Conservation (phyloP, 306 rosid genomes). For the Cyamopsis tetragonoloba region DNA sequence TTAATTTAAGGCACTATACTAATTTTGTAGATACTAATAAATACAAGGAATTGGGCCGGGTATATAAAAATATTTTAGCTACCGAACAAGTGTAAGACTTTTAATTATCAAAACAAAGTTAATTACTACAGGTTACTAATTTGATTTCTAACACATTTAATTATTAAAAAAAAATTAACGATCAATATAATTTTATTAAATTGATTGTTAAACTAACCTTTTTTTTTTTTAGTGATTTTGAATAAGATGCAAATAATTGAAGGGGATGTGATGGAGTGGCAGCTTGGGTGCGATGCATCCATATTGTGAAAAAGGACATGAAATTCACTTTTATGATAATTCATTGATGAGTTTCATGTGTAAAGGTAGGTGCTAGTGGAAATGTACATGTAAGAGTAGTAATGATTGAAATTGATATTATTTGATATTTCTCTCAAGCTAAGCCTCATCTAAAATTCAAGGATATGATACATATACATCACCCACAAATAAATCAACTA, state of each 20-base stretch:
- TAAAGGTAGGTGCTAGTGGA: background rate
- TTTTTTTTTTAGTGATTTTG: background rate
- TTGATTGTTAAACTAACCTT: too few species aligned
- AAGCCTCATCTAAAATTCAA: conserved; percentile 22
- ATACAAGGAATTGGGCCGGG: too few species aligned
- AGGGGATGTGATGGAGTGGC: conserved; percentile 5
- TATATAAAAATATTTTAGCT: too few species aligned
- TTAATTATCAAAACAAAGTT: too few species aligned
- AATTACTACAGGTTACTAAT: too few species aligned
- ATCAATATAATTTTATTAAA: too few species aligned
- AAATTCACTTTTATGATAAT: conserved; percentile 16
- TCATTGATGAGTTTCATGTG: background rate
- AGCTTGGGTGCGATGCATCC: conserved; percentile 22
- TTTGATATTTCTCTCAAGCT: background rate
- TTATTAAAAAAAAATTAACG: too few species aligned
- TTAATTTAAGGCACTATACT: too few species aligned
- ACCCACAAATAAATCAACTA: background rate
- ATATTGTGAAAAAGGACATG: background rate
- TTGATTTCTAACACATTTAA: too few species aligned
- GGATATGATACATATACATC: too few species aligned
- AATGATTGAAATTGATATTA: conserved; percentile 1
- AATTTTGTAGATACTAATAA: too few species aligned
- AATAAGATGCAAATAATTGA: conserved; percentile 23
- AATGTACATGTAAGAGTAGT: background rate
- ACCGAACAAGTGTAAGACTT: too few species aligned